Evolutionary conservation across 2,329 filamentous ascomycete species (phyloP), one percentile per base, ranked within the genome.

Genomic region (Beauveria medogensis): DNA sequence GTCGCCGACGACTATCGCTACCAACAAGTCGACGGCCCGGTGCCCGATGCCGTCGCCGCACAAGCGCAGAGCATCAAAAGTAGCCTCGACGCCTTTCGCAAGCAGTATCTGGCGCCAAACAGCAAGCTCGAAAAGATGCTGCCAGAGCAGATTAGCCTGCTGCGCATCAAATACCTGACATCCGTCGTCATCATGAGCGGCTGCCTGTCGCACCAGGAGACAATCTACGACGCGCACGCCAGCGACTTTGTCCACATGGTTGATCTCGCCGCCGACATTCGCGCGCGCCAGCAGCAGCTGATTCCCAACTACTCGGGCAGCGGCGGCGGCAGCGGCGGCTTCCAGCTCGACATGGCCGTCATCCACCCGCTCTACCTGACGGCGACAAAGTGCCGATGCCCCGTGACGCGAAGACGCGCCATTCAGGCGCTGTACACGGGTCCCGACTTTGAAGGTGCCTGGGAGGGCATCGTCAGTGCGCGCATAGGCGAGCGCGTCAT

Each of bases 311-410:
- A 34, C 37, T 46, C 57, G 10, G 54, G 37, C 22, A 14, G 37
- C 20, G 40, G 24, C 37, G 55, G 53, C 34, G 48, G 59, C 40
- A 10, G 22, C 14, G 43, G 26, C 34, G 53, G 55, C 50, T 61
- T 63, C 24, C 47, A 51, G 30, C 62, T 65, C 55, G 61, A 63
- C 47, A 62, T 63, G 63, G 61, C 55, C 28, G 53, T 63, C 54
- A 62, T 65, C 14, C 57, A 64, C 30, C 61, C 64, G 2, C 61
- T 65, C 7, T 65, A 63, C 55, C 50, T 62, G 7, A 62, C 61
- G 16, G 64, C 61, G 43, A 60, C 46, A 20, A 65, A 65, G 59
- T 65, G 63, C 52, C 54, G 64, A 10, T 57, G 60, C 22, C 63
- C 64, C 5, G 28, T 47, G 5, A 63, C 55, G 6, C 62, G 63